Evolutionary conservation across 208 protist genomes (phyloP).

Genomic region (Leishmania arabica): DNA sequence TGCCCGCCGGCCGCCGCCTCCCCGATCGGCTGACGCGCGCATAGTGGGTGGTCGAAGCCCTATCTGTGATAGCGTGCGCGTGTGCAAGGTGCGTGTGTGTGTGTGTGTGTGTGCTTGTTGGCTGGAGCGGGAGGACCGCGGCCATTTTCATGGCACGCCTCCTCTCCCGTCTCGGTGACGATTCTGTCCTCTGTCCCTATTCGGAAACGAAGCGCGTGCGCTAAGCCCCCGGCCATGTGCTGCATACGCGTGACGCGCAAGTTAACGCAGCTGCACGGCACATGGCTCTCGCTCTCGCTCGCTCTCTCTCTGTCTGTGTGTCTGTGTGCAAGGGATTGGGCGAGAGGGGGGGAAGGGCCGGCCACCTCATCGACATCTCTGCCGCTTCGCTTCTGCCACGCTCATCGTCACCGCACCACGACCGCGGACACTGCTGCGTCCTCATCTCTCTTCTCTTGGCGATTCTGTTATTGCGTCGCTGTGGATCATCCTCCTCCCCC

Average conservation of each 20-base stretch:
- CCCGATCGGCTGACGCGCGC: neutral
- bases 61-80: neutral
- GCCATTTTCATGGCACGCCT: neutral
- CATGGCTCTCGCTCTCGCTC: neutral
- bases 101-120: neutral
- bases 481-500: neutral
- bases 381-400: neutral
- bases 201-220: neutral
- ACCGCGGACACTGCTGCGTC: neutral
- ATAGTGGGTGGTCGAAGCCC: neutral
- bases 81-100: neutral
- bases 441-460: too few species aligned
- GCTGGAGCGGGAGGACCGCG: neutral
- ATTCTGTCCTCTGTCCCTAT: neutral
- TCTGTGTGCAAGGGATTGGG: neutral
- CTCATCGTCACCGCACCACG: neutral
- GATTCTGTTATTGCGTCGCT: neutral
- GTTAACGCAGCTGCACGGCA: neutral
- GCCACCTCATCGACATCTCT: neutral
- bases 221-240: neutral
- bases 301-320: neutral
- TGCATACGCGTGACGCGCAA: neutral
- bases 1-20: neutral
- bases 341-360: too few species aligned
- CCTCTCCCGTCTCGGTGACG: neutral